Base-by-base conservation (phyloP, 2,329 filamentous ascomycete species). In the Aspergillus sp. region DNA sequence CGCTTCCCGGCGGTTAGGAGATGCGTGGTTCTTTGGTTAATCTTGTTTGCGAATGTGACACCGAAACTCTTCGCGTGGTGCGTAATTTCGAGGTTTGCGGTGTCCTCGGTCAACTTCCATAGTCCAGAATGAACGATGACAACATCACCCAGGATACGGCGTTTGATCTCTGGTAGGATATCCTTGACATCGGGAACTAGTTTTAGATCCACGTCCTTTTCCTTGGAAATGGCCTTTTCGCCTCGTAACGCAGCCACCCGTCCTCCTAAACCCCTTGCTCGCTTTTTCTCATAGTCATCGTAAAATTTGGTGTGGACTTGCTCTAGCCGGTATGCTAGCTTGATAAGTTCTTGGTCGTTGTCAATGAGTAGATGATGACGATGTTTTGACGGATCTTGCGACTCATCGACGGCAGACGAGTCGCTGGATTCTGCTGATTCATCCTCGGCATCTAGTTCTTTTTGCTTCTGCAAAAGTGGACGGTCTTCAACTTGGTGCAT, bases 51-150 rank as follows among this genome's bases (percentile, higher is more conserved):
- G 48, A 83, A 76, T 20, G 69, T 68, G 3, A 91, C 93, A 18
- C 95, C 95, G 69, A 97, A 98, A 67, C 85, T 90, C 69, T 87
- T 87, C 3, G 92, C 89, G 81, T 96, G 96, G 42, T 93, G 80
- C 4, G 90, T 92, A 57, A 96, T 90, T 71, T 99, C 95, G 2
- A 92, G 92, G 59, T 83, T 85, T 67, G 89, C 85, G 34, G 93
- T 86, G 66, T 93, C 88, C 38, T 48, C 44, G 12, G 18, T 48
- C 44, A 48, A 34, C 89, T 84, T 5, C 90, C 90, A 1, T 3
- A 99, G 87, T 0, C 95, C 95, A 0, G 93, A 96, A 63, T 98
- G 88, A 5, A 96, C 93, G 56, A 99, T 84, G 5, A 87, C 85
- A 11, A 90, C 85, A 13, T 87, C 89, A 20, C 82, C 83, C 0